Base-by-base conservation (phyloP, 176 grass and related monocot species). In the Poa annua region DNA sequence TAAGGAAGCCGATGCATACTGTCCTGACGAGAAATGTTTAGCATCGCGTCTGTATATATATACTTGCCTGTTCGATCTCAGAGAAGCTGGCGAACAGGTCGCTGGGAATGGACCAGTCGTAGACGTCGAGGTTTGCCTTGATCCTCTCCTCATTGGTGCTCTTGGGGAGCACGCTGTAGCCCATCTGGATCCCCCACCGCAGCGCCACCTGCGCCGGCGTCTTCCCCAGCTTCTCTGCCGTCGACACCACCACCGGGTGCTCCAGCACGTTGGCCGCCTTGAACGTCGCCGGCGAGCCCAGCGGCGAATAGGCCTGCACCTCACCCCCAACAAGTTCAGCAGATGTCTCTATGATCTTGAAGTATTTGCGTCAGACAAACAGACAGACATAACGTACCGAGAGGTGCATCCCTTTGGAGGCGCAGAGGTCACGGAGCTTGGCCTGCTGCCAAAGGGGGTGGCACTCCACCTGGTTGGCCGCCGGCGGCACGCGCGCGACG, bases 41-140 rank as follows among this genome's bases (percentile, higher is more conserved):
- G 45, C 45, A 4, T 47, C 45, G 11, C 45, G 45, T 13, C 0
- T 47, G 42, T 44, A 44, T 44, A 44, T 44, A 44, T 47, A 47
- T 4, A 13, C 45, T 48, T 82, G 84, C 88, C 88, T 95, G 93
- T 66, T 92, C 63, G 83, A 92, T 95, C 50, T 82, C 84, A n/a
- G 79, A 88, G 75, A 95, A 86, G 79, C 89, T 48, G 0, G 22
- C 70, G 57, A 88, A 68, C 21, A 95, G 53, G 7, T 92, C 88
- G 4, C 88, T 71, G n/a, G 93, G 87, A 73, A 95, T 92, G 76
- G 85, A 90, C 93, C 93, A 95, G 89, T 85, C 88, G 86, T 76
- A 88, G 42, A 92, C 35, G 42, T 92, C 85, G n/a, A 88, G 51
- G 73, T 92, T 95, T 53, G 90, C 79, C 71, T 65, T 90, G 34